phyloP scores from a whole-genome alignment of 2,329 filamentous ascomycete genomes.

The Dryadomyces quercivorus region DNA sequence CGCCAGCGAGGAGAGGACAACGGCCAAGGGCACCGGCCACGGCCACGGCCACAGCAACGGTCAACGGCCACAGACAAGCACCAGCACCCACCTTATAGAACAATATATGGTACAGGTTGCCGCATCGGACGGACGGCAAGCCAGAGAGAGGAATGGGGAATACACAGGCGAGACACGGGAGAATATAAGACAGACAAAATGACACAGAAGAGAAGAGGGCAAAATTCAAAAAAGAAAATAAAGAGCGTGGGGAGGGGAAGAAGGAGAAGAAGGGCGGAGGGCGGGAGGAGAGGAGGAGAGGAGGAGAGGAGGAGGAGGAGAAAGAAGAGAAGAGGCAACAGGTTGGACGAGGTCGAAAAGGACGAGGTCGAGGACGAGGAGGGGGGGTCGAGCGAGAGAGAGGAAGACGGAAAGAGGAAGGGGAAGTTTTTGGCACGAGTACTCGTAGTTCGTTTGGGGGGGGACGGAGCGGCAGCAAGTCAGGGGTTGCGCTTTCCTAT shows the following conservation, averaged over 20 bases:
- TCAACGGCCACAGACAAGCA: too few relatives aligned
- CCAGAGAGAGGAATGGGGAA: slow-evolving; percentile 2
- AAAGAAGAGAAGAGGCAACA: too few relatives aligned
- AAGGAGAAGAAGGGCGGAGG: background rate
- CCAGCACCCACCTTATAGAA: slow-evolving; percentile 11
- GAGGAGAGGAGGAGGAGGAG: background rate
- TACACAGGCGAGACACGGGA: background rate
- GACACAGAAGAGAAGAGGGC: slow-evolving; percentile 1
- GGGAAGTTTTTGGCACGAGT: background rate
- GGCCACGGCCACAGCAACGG: too few relatives aligned
- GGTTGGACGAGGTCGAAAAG: too few relatives aligned
- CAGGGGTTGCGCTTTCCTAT: slow-evolving; percentile 2
- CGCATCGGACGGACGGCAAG: background rate
- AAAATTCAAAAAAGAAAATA: slow-evolving; percentile 3
- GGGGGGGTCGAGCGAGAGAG: background rate
- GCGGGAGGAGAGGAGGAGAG: background rate
- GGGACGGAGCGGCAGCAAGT: slow-evolving; percentile 2
- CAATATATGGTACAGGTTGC: slow-evolving; percentile 14
- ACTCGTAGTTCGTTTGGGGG: background rate
- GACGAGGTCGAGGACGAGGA: too few relatives aligned
- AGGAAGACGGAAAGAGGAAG: background rate
- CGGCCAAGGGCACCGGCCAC: too few relatives aligned
- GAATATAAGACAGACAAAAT: background rate
- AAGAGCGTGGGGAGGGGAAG: slow-evolving; percentile 3
- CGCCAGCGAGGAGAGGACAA: too few relatives aligned